phyloP scores from a whole-genome alignment of 2,329 filamentous ascomycete genomes.

The Ophiognomonia clavigignenti-juglandacearum region DNA sequence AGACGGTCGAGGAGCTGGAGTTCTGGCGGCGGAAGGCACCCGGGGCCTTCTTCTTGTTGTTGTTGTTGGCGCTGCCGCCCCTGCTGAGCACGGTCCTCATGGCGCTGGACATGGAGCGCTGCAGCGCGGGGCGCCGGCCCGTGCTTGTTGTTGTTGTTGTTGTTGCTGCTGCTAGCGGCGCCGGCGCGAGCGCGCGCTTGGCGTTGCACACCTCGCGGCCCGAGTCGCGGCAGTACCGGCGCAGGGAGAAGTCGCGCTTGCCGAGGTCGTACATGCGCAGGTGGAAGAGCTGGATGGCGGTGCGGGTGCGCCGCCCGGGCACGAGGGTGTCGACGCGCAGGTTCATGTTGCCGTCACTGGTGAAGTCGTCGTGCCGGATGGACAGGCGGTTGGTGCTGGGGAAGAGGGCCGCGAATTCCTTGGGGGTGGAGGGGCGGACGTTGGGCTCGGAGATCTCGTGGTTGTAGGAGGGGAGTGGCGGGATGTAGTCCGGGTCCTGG shows the following conservation, averaged over 20 bases:
- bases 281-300: conserved; percentile 79
- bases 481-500: conserved; percentile 34
- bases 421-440: conserved; percentile 71
- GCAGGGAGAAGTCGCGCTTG: conserved; percentile 81
- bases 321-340: conserved; percentile 79
- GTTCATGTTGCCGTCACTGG: conserved; percentile 93
- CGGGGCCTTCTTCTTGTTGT: too few species aligned
- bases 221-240: conserved; percentile 87
- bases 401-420: conserved; percentile 80
- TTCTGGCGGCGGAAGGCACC: conserved; percentile 32
- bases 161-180: conserved; percentile 32
- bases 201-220: conserved; percentile 90
- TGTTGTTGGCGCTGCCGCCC: conserved; percentile 25
- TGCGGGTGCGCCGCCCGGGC: conserved; percentile 58
- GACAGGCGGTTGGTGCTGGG: conserved; percentile 76
- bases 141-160: too few species aligned
- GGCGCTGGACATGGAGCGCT: conserved; percentile 44
- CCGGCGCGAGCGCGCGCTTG: conserved; percentile 62
- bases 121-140: conserved; percentile 32
- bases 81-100: conserved; percentile 34
- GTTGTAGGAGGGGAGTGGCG: conserved; percentile 53
- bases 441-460: conserved; percentile 60
- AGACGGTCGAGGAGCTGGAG: conserved; percentile 28
- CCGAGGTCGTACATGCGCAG: conserved; percentile 89
- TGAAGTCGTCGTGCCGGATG: conserved; percentile 87